Base-by-base conservation (phyloP, 1,139 yeast genomes). In the Zygoascus sp. region DNA sequence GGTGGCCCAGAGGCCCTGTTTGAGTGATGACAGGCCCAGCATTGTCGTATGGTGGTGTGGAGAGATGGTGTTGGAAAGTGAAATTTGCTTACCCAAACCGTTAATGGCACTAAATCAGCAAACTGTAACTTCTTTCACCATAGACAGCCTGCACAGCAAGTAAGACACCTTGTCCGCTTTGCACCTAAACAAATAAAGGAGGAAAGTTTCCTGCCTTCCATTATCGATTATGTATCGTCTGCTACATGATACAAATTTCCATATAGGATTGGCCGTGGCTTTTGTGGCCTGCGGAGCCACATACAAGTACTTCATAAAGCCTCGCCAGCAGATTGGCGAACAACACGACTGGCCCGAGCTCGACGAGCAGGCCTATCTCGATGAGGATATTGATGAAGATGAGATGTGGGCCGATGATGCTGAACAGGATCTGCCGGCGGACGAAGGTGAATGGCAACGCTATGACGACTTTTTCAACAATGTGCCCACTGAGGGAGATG, bases 371-470 rank as follows among this genome's bases (percentile, higher is more conserved):
- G 34, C 32, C 22, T 39, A 35, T 34, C 39, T 40, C 15, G 50
- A 36, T 13, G 40, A 46, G 22, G 47, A 40, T 19, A 36, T 43
- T 15, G 53, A 44, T 2, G 45, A 41, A 4, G 45, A 19, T 39
- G 43, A 42, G 20, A 30, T 28, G 45, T 40, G 49, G 23, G 47
- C 45, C 16, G 45, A 42, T 20, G 34, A 38, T 15, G 45, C 35
- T 16, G 48, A 44, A 8, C 23, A 32, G 9, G 45, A 37, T 3
- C 48, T 44, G 30, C 52, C 15, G 5, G 42, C 35, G 5, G 36
- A 43, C 2, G 44, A 36, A 10, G 48, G 36, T 3, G 54, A 38
- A 34, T 39, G 40, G 36, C 40, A 44, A 13, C 21, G 42, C 7
- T 38, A 32, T 19, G 42, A 44, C 10, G 46, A 35, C 13, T 28